Percentiles rank a stretch among this genome's conserved stretches.
phyloP scores from a whole-genome alignment of 805 yeast species.

The Jamesozyma lodderae region DNA sequence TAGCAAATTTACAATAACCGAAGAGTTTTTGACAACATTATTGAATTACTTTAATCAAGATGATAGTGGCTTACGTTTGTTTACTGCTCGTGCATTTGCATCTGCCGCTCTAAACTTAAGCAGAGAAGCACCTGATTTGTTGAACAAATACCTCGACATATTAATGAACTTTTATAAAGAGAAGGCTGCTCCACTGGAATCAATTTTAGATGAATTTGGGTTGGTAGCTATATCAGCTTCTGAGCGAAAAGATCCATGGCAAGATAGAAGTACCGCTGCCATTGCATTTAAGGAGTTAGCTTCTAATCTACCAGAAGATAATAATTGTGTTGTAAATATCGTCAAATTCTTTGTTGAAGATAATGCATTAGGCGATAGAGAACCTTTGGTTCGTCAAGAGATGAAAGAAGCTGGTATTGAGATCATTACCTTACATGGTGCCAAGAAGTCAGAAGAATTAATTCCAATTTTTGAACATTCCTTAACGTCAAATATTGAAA shows the following conservation, averaged over 20 bases:
- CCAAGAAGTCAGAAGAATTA: conserved; percentile 55
- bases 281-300: conserved; percentile 51
- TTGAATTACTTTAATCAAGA: conserved; percentile 44
- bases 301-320: conserved; percentile 32
- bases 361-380: conserved; percentile 67
- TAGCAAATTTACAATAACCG: conserved; percentile 38
- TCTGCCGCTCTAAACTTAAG: conserved; percentile 43
- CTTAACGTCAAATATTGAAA: conserved; percentile 30
- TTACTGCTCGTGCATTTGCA: conserved; percentile 58
- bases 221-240: conserved; percentile 54
- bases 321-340: conserved; percentile 40
- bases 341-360: conserved; percentile 54
- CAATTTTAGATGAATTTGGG: conserved; percentile 72
- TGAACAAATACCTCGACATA: conserved; percentile 32
- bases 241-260: conserved; percentile 72
- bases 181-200: conserved; percentile 65
- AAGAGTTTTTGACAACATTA: conserved; percentile 35
- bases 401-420: conserved; percentile 84
- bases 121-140: conserved; percentile 20
- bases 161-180: conserved; percentile 49
- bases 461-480: conserved; percentile 75
- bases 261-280: conserved; percentile 75
- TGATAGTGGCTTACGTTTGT: conserved; percentile 61
- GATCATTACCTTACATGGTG: conserved; percentile 59
- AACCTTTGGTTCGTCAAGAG: conserved; percentile 64